Evolutionary conservation across 1,284 basidiomycete species (phyloP), one percentile per base, ranked within the genome.

Genomic region (Malassezia yamatoensis): DNA sequence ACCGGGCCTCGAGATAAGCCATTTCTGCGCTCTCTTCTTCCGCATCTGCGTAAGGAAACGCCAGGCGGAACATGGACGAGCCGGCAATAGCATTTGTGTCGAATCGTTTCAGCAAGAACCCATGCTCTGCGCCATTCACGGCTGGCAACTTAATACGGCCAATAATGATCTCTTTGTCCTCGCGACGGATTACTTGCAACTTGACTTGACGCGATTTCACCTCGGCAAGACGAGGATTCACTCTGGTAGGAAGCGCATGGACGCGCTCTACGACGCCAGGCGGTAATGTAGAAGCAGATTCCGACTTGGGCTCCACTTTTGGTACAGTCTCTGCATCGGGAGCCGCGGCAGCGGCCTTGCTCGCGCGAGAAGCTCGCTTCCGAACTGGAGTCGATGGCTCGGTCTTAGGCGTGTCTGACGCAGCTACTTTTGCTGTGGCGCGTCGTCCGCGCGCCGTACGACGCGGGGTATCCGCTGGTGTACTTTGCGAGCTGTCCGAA

Each of bases 41-140:
- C 2, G 89, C 87, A 33, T 80, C 78, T 0, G 90, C 87, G 51
- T 80, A 83, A 9, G 94, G 93, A 78, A 91, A 98, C 0, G 91
- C 90, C 24, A 91, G 89, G 65, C 90, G 88, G 80, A 90, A 96
- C 88, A 99, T 94, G 59, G 93, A 94, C 5, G 90, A 94, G 16
- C 93, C 84, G 58, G 87, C 90, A 76, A 99, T 82, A 21, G 91
- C 91, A 62, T 89, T 84, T 6, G 93, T 96, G 78, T 99, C 93
- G 72, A 90, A 94, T 58, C 64, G 59, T 50, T 66, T 68, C 34
- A 68, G 64, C 24, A 68, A 49, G 40, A 67, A 67, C 12, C 54
- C 59, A 20, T 64, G 61, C 51, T 68, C 71, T 41, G 62, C 59
- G 15, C 72, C 72, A 51, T 74, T 74, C 46, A 76, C 71, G 49